phyloP scores from a whole-genome alignment of 2,329 filamentous ascomycete genomes.

The Diplodia scrobiculata region DNA sequence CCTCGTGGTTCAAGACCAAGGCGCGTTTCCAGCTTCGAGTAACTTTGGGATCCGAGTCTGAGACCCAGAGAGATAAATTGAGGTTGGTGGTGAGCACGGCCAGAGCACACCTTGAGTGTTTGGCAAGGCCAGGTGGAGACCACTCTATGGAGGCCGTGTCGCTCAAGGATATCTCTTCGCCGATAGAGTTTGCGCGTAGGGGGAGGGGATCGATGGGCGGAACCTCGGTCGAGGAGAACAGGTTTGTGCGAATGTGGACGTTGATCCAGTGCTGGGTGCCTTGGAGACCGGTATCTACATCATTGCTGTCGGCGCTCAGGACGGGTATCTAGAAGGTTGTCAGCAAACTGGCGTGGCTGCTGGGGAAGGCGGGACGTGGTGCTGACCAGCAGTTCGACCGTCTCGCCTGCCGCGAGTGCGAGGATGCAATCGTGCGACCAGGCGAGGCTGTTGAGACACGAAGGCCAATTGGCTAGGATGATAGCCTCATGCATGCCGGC shows the following conservation, averaged over 20 bases:
- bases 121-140: slow-evolving; percentile 60
- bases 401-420: slow-evolving; percentile 59
- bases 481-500: slow-evolving; percentile 41
- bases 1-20: slow-evolving; percentile 55
- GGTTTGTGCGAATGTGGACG: slow-evolving; percentile 52
- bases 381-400: slow-evolving; percentile 56
- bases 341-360: not conserved
- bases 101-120: slow-evolving; percentile 57
- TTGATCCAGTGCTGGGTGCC: slow-evolving; percentile 39
- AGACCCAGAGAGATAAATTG: slow-evolving; percentile 59
- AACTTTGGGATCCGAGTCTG: slow-evolving; percentile 47
- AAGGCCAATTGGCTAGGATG: slow-evolving; percentile 51
- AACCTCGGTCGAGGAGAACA: slow-evolving; percentile 56
- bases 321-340: slow-evolving; percentile 41
- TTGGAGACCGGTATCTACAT: slow-evolving; percentile 38
- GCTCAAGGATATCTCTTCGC: slow-evolving; percentile 60
- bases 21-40: slow-evolving; percentile 56
- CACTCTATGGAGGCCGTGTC: slow-evolving; percentile 55
- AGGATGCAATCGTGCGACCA: slow-evolving; percentile 63
- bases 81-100: slow-evolving; percentile 60
- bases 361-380: slow-evolving; percentile 4
- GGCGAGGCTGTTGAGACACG: slow-evolving; percentile 55
- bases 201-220: slow-evolving; percentile 51
- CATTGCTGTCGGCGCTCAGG: slow-evolving; percentile 36
- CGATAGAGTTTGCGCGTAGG: slow-evolving; percentile 56